These are phyloP conservation scores for Tricholoma flavovirens DNA, from an alignment of 768 basidiomycete genomes.

Conservation along the genomic window DNA sequence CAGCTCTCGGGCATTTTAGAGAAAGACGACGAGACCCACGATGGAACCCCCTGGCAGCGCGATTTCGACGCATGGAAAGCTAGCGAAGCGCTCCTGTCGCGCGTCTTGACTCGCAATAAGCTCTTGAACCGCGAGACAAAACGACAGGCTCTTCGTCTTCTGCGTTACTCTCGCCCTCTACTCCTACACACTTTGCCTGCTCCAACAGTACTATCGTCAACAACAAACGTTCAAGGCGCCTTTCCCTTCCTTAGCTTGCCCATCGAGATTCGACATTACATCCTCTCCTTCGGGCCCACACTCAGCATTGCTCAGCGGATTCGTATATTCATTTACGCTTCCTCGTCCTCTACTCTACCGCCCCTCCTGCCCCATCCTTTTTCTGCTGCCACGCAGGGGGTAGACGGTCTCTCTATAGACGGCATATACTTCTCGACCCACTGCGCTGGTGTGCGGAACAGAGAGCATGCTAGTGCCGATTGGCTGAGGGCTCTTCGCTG, in stretches of 20 bases:
- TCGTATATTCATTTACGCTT: constrained; percentile 48
- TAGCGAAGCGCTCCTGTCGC: constrained; percentile 26
- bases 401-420: constrained; percentile 14
- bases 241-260: constrained; percentile 42
- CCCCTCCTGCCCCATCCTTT: constrained; percentile 17
- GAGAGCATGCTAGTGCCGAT: constrained; percentile 36
- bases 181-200: constrained; percentile 33
- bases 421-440: background rate
- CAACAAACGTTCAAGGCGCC: background rate
- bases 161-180: constrained; percentile 44
- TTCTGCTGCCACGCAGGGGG: background rate
- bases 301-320: constrained; percentile 52
- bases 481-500: constrained; percentile 48
- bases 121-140: constrained; percentile 32
- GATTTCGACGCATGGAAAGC: constrained; percentile 29
- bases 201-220: background rate
- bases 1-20: constrained; percentile 15
- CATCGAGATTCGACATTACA: constrained; percentile 49
- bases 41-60: constrained; percentile 1
- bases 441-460: constrained; percentile 33
- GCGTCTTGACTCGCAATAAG: constrained; percentile 38
- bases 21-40: constrained; percentile 12
- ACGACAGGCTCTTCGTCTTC: constrained; percentile 43
- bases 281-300: constrained; percentile 52
- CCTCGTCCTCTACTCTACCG: constrained; percentile 41